Base-by-base conservation (phyloP, 2,329 filamentous ascomycete species). In the Geoglossum cookeanum region DNA sequence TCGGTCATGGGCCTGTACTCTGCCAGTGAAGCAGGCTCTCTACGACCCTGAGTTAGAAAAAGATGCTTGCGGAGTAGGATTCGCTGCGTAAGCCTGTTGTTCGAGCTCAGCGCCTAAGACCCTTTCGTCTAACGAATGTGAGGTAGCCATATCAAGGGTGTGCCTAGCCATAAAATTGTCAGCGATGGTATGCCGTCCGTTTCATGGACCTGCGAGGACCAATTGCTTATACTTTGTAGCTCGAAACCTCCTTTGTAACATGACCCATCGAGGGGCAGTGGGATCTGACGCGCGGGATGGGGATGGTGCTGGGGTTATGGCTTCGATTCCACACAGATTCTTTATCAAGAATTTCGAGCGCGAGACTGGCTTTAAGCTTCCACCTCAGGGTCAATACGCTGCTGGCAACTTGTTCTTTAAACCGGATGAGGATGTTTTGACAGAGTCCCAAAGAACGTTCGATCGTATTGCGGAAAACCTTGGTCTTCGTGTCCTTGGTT, bases 371-470 rank as follows among this genome's bases (percentile, higher is more conserved):
- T 83, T 92, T 68, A 85, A 88, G 71, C 78, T 98, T 62, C 92
- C 92, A 60, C 83, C 85, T 61, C 76, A 83, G 62, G 92, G 91
- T 65, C 88, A 97, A 73, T 98, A 98, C 74, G 92, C 92, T 60
- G 90, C 90, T 65, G 91, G 91, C 66, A 98, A 98, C 72, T 73
- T 98, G 66, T 98, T 98, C 76, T 96, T 98, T 78, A 97, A 96
- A 78, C 92, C 91, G 63, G 89, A 96, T 68, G 79, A 87, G 67
- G 86, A 94, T 73, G 84, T 87, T 63, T 74, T 96, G 68, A 85
- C 89, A 67, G 85, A 94, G 73, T 95, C 90, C 64, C 89, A 92
- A 73, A 79, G 82, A 71, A 86, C 86, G 69, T 94, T 98, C 75
- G 90, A 95, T 80, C 85, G 94, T 69, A 84, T 94, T 74, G 90